Conservation (phyloP, 345 rosid genomes). For the Corymbia maculata region DNA sequence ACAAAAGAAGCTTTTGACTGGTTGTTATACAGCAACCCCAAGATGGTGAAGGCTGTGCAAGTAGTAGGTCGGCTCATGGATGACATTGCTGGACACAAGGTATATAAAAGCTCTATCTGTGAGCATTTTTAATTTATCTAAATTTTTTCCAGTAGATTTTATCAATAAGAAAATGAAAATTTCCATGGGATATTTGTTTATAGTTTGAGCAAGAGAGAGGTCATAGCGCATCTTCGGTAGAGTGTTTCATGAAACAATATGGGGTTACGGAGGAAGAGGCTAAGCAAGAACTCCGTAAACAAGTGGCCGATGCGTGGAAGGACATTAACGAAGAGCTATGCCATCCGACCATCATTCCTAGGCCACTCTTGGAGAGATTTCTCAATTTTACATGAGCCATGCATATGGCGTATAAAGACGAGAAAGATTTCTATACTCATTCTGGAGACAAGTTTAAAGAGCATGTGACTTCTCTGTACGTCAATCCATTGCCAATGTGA, state of each 20-base stretch:
- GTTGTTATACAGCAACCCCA: too few relatives aligned
- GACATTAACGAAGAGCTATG: not conserved
- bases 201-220: not conserved
- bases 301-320: not conserved
- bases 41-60: too few relatives aligned
- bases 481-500: not conserved
- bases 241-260: not conserved
- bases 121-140: too few relatives aligned
- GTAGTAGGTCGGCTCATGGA: too few relatives aligned
- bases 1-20: too few relatives aligned
- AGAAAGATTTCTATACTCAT: not conserved
- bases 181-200: not conserved
- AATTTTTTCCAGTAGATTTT: too few relatives aligned
- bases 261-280: not conserved
- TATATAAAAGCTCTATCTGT: too few relatives aligned
- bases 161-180: too few relatives aligned
- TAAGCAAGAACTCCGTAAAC: not conserved
- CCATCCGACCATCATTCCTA: not conserved
- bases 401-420: not conserved
- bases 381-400: not conserved
- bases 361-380: not conserved
- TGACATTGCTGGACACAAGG: too few relatives aligned
- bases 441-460: not conserved
- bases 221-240: not conserved
- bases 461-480: not conserved